phyloP scores from a whole-genome alignment of 768 basidiomycete species.

The Russula lepida region DNA sequence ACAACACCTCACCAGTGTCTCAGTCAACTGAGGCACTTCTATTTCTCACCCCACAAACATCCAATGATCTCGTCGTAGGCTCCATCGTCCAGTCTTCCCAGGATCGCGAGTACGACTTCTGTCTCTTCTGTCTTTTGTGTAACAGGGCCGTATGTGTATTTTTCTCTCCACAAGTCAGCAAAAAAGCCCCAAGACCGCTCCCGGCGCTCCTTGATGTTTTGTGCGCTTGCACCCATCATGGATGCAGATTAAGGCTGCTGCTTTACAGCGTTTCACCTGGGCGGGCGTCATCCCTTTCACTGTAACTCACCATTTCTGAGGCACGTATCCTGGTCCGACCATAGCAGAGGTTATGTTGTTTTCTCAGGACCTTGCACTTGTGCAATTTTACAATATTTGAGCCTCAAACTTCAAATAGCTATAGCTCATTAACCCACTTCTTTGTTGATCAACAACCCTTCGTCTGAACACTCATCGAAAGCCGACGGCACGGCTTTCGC shows the following conservation, averaged over 20 bases:
- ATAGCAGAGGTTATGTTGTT: too few relatives aligned
- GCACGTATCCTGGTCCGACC: constrained; percentile 32
- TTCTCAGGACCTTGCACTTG: too few relatives aligned
- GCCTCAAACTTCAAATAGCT: too few relatives aligned
- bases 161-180: too few relatives aligned
- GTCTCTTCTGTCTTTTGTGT: not conserved
- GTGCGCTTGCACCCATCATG: not conserved
- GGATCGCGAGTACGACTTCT: constrained; percentile 37
- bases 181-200: not conserved
- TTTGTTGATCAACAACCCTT: constrained; percentile 40
- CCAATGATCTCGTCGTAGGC: constrained; percentile 17
- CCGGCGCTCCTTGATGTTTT: too few relatives aligned
- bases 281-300: not conserved
- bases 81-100: constrained; percentile 25
- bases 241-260: not conserved
- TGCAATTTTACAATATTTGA: too few relatives aligned
- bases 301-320: constrained; percentile 14
- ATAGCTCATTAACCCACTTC: constrained; percentile 36
- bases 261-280: not conserved
- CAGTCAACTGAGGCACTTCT: constrained; percentile 1
- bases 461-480: constrained; percentile 39
- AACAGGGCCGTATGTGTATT: too few relatives aligned
- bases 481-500: constrained; percentile 39
- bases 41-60: not conserved
- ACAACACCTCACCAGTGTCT: not conserved